Evolutionary conservation across 2,329 filamentous ascomycete species (phyloP).

Genomic region (Aspergillus pseudonomiae): DNA sequence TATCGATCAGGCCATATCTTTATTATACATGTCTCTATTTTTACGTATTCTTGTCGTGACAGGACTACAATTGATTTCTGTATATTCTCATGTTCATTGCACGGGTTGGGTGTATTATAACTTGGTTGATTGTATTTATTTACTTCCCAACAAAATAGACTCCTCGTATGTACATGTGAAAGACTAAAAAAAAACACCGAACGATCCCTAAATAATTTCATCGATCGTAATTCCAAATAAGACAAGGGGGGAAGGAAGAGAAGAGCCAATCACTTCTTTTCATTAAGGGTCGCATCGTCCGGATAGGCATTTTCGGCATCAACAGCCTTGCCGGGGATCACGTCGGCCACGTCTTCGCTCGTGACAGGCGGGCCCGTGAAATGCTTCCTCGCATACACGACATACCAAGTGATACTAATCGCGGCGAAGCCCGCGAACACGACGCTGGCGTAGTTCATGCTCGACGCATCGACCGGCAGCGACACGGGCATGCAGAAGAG

Average conservation of each 20-base stretch:
- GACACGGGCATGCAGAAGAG: constrained; percentile 76
- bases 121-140: too few species aligned
- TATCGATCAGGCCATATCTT: not conserved
- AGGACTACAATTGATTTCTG: too few species aligned
- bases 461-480: constrained; percentile 57
- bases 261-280: constrained; percentile 5
- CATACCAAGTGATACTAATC: constrained; percentile 66
- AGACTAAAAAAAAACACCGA: not conserved
- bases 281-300: constrained; percentile 20
- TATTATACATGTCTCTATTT: too few species aligned
- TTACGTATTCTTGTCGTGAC: too few species aligned
- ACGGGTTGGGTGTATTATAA: too few species aligned
- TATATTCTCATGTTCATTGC: too few species aligned
- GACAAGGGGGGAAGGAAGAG: not conserved
- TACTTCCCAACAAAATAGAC: too few species aligned
- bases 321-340: constrained; percentile 36
- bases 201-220: not conserved
- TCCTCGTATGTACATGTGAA: not conserved
- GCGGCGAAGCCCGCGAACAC: constrained; percentile 66
- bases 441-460: constrained; percentile 70
- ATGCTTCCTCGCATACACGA: constrained; percentile 63
- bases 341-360: constrained; percentile 32
- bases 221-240: not conserved
- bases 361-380: constrained; percentile 61
- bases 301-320: constrained; percentile 35